Conservation (phyloP, 2,329 filamentous ascomycete species). For the Pseudocercospora fuligena region DNA sequence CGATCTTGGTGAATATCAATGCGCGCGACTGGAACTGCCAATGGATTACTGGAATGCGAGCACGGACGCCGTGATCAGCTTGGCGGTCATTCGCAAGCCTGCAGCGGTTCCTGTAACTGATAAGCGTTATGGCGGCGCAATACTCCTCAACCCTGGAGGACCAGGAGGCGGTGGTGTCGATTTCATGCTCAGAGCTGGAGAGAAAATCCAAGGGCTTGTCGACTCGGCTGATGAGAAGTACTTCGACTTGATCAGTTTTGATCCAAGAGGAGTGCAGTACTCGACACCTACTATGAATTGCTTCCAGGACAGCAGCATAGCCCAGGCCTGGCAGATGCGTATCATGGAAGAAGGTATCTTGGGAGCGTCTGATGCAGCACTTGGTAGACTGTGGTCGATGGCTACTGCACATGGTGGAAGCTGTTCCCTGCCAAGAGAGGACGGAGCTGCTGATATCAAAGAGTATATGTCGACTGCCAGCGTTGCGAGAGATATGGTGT, state of each 20-base stretch:
- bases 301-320: constrained; percentile 38
- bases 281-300: constrained; percentile 44
- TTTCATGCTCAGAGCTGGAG: constrained; percentile 36
- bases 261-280: constrained; percentile 49
- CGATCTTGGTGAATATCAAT: constrained; percentile 38
- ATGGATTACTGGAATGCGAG: constrained; percentile 50
- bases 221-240: constrained; percentile 39
- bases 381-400: constrained; percentile 51
- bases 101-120: constrained; percentile 49
- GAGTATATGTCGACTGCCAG: constrained; percentile 53
- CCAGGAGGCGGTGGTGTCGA: constrained; percentile 49
- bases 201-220: constrained; percentile 25
- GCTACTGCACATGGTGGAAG: constrained; percentile 40
- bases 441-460: constrained; percentile 44
- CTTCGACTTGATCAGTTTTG: constrained; percentile 52
- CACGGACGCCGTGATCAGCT: constrained; percentile 30
- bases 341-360: constrained; percentile 43
- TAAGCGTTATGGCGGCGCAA: constrained; percentile 44
- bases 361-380: constrained; percentile 45
- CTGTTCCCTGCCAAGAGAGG: constrained; percentile 35
- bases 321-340: constrained; percentile 46
- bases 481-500: constrained; percentile 56
- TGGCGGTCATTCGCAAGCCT: constrained; percentile 55
- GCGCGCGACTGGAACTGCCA: constrained; percentile 56
- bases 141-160: constrained; percentile 52